phyloP scores from a whole-genome alignment of 2,329 filamentous ascomycete genomes.

The Tolypocladium tundrense region DNA sequence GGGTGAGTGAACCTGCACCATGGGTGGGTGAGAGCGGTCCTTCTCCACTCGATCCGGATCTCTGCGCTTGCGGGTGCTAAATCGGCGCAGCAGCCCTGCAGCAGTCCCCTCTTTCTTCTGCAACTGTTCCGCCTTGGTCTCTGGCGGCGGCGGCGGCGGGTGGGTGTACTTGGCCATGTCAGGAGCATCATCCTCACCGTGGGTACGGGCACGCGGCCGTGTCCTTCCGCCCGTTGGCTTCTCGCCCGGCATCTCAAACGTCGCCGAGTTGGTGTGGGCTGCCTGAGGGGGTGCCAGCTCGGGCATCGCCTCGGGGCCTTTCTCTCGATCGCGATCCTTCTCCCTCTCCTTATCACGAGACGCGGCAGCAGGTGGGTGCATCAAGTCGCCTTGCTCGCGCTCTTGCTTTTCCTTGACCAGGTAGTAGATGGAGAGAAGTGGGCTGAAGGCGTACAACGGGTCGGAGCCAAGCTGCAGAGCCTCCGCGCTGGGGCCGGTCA shows the following conservation, averaged over 20 bases:
- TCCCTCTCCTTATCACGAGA: constrained; percentile 20
- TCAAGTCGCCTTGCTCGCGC: constrained; percentile 46
- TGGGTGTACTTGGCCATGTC: constrained; percentile 35
- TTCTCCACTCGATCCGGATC: constrained; percentile 54
- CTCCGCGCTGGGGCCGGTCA: constrained; percentile 76
- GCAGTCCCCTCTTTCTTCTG: constrained; percentile 81
- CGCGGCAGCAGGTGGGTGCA: constrained; percentile 35
- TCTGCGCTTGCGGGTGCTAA: constrained; percentile 75
- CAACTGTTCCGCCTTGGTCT: constrained; percentile 49
- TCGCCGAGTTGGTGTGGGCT: constrained; percentile 75
- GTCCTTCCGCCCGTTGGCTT: constrained; percentile 75
- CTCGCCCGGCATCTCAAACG: constrained; percentile 85
- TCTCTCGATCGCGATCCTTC: constrained; percentile 18
- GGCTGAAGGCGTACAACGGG: constrained; percentile 86
- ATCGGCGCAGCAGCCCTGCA: constrained; percentile 71
- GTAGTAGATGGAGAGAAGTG: constrained; percentile 88
- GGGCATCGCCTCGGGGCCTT: constrained; percentile 44
- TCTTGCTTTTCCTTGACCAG: constrained; percentile 92
- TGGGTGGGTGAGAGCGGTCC: constrained; percentile 59
- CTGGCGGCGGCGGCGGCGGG: constrained; percentile 32
- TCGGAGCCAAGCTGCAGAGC: constrained; percentile 74
- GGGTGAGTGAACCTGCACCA: constrained; percentile 70
- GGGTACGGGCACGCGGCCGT: constrained; percentile 77
- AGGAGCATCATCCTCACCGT: constrained; percentile 83
- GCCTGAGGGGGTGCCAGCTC: constrained; percentile 74